Base-by-base conservation (phyloP, 306 rosid species). In the Vicia faba region DNA sequence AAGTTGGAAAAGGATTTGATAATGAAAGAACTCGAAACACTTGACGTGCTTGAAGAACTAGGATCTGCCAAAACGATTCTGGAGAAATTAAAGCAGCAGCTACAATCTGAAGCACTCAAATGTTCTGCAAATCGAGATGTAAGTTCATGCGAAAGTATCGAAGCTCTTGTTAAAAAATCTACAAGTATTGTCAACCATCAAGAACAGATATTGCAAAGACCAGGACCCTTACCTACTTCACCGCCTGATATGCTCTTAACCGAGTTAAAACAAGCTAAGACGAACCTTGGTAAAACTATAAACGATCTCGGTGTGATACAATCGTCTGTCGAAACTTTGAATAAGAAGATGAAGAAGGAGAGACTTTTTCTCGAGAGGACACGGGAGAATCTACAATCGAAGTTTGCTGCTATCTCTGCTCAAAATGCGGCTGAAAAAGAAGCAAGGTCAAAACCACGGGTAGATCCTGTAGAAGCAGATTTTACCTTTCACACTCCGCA, bases 1-100 rank as follows among this genome's bases (percentile, higher is more conserved):
- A 89, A 90, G 83, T 78, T 93, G 80, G 99, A 93, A 83, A 93
- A 93, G 82, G 95, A 93, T 80, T 82, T 93, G 78, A 93, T 93
- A 25, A 96, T 93, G 33, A 93, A 93, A 66, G 99, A 93, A 73
- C 84, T 93, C 0, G 97, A 93, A 83, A 90, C 99, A 11, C 97
- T 93, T 38, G 99, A 93, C 70, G 92, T 93, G 33, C 89, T 93
- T 18, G 99, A 93, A 82, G 96, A 93, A 75, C 79, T 93, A 3
- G 93, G 95, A 58, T 82, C 96, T 54, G 88, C 99, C 19, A 93
- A 93, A 69, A 74, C 83, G 66, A 83, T 90, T 43, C 87, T 93
- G 19, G 97, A 90, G 76, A 96, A 88, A 14, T 79, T 93, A 54
- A 93, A 93, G 71, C 80, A 80, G 72, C 92, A 93, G 84, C 86